These are phyloP conservation scores for Geosmithia flava DNA, from an alignment of 2,329 filamentous ascomycete species.

Conservation along the genomic window DNA sequence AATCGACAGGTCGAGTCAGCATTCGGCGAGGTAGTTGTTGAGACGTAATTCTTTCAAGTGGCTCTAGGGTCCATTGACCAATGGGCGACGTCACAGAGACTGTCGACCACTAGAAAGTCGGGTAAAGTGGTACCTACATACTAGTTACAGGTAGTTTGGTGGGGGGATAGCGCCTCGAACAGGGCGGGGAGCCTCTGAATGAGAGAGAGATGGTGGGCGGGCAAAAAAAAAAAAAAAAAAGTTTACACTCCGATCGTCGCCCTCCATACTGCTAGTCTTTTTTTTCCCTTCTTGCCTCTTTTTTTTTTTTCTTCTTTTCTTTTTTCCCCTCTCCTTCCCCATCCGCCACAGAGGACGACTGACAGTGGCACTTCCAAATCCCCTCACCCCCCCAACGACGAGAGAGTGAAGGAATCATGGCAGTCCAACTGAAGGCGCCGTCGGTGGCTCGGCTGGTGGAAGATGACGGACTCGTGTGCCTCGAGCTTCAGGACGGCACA, in stretches of 20 bases:
- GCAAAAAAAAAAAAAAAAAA: conserved; percentile 2
- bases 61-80: too few species aligned
- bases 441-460: conserved; percentile 43
- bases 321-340: conserved; percentile 6
- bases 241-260: conserved; percentile 3
- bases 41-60: too few species aligned
- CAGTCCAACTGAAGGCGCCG: conserved; percentile 30
- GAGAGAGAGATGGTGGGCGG: neutral
- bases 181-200: neutral
- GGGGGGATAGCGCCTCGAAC: too few species aligned
- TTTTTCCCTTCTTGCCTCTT: too few species aligned
- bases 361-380: neutral
- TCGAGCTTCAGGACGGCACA: conserved; percentile 87
- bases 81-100: too few species aligned
- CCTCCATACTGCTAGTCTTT: conserved; percentile 4
- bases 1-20: too few species aligned
- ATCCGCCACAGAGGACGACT: neutral
- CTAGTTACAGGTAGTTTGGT: too few species aligned
- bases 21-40: too few species aligned
- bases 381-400: conserved; percentile 1
- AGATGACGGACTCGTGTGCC: conserved; percentile 58
- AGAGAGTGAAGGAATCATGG: conserved; percentile 16
- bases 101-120: too few species aligned
- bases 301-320: conserved; percentile 6
- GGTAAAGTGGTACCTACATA: too few species aligned